phyloP scores from a whole-genome alignment of 352 stramenopile species.

The Thalassiosira hispida region DNA sequence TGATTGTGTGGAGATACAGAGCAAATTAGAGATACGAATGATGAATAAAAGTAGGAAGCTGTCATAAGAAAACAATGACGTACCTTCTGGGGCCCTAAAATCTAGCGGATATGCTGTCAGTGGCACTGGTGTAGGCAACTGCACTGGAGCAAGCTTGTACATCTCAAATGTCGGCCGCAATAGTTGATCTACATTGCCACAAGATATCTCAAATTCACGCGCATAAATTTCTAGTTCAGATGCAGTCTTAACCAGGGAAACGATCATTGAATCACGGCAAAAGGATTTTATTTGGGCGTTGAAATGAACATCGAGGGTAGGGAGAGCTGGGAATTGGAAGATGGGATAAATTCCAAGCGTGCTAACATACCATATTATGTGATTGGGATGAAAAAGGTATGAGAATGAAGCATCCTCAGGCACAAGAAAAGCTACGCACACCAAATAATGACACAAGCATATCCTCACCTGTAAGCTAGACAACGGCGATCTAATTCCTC shows the following conservation, averaged over 20 bases:
- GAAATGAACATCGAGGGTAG: conserved; percentile 81
- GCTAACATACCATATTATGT: conserved; percentile 9
- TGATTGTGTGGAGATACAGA: conserved; percentile 25
- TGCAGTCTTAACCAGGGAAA: conserved; percentile 73
- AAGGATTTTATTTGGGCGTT: conserved; percentile 77
- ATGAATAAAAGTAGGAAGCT: conserved; percentile 6
- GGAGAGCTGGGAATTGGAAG: conserved; percentile 77
- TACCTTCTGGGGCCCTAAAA: conserved; percentile 56
- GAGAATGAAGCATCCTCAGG: not conserved
- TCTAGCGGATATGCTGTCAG: conserved; percentile 82
- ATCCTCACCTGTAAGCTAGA: conserved; percentile 63
- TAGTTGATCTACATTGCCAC: conserved; percentile 76
- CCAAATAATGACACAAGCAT: not conserved
- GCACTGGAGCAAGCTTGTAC: conserved; percentile 66
- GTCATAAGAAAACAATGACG: conserved; percentile 21
- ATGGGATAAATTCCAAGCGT: conserved; percentile 51
- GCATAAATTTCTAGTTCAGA: conserved; percentile 83
- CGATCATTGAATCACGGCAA: conserved; percentile 81
- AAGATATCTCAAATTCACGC: conserved; percentile 75
- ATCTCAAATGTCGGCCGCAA: conserved; percentile 65
- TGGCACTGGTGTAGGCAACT: conserved; percentile 64
- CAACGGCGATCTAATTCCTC: conserved; percentile 71
- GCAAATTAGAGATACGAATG: conserved; percentile 20
- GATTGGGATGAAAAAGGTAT: not conserved
- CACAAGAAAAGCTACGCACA: not conserved